phyloP scores from a whole-genome alignment of 164 flowering plant genomes.

The Santalum album region DNA sequence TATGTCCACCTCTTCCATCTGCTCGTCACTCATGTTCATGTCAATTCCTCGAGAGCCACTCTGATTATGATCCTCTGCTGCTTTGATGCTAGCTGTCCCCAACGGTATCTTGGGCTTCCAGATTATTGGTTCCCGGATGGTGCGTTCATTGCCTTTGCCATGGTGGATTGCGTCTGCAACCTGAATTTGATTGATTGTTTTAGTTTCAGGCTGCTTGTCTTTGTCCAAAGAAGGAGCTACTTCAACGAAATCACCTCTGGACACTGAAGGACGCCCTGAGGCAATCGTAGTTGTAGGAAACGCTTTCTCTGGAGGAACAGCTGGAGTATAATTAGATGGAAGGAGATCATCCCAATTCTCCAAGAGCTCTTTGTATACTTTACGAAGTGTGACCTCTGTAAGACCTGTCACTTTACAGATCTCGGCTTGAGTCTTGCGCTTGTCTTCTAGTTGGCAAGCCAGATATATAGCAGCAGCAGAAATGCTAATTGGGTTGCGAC shows the following conservation, averaged over 20 bases:
- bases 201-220: slow-evolving; percentile 38
- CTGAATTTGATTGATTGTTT: slow-evolving; percentile 29
- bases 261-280: slow-evolving; percentile 48
- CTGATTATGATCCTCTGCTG: slow-evolving; percentile 19
- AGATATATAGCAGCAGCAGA: slow-evolving; percentile 97
- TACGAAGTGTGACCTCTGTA: slow-evolving; percentile 92
- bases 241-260: slow-evolving; percentile 43
- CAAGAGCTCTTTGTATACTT: slow-evolving; percentile 88
- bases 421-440: slow-evolving; percentile 96
- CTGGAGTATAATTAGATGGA: slow-evolving; percentile 89
- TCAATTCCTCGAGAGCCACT: slow-evolving; percentile 25
- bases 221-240: slow-evolving; percentile 26
- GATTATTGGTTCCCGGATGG: slow-evolving; percentile 19
- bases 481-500: slow-evolving; percentile 94
- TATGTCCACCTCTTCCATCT: slow-evolving; percentile 16
- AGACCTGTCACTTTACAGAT: slow-evolving; percentile 97
- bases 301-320: slow-evolving; percentile 95
- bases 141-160: slow-evolving; percentile 23
- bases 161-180: slow-evolving; percentile 16
- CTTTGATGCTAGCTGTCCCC: slow-evolving; percentile 16
- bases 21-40: slow-evolving; percentile 25
- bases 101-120: slow-evolving; percentile 37
- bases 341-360: slow-evolving; percentile 97
- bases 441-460: slow-evolving; percentile 93
- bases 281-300: slow-evolving; percentile 80